phyloP scores from a whole-genome alignment of 106 monocot species.

The Allium cepa region DNA sequence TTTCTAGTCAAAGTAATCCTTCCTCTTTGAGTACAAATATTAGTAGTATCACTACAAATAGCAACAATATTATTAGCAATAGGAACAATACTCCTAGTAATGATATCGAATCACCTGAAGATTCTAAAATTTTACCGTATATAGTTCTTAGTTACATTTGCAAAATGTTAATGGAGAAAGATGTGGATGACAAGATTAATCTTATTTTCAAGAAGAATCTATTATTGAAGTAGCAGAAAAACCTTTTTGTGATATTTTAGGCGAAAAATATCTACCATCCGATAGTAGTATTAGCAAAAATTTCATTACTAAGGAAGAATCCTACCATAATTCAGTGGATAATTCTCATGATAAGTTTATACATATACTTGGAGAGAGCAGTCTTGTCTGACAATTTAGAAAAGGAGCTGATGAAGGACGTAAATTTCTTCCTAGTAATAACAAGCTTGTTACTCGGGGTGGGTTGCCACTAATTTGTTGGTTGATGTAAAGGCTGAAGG shows the following conservation, averaged over 20 bases:
- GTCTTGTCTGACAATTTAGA: constrained; percentile 43
- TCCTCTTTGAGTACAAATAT: neutral
- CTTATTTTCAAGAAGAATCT: constrained; percentile 22
- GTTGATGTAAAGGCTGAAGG: constrained; percentile 10
- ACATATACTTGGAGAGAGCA: constrained; percentile 17
- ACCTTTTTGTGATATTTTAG: constrained; percentile 75
- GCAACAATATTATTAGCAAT: no score
- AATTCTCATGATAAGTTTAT: no score
- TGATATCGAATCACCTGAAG: constrained; percentile 20
- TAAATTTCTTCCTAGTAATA: constrained; percentile 53
- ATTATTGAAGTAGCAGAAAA: constrained; percentile 69
- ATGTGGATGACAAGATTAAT: constrained; percentile 63
- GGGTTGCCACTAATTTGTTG: no score
- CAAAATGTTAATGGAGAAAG: constrained; percentile 82
- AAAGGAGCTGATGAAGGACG: constrained; percentile 69
- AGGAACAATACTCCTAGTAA: no score
- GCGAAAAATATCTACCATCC: constrained; percentile 45
- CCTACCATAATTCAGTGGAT: neutral
- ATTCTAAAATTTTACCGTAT: constrained; percentile 37
- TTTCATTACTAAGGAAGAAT: neutral
- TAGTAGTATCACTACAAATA: neutral
- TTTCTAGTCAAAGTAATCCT: neutral
- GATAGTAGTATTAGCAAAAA: neutral
- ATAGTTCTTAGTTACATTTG: constrained; percentile 59
- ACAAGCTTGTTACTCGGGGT: constrained; percentile 27